Percentiles rank a stretch among this genome's conserved stretches.
Conservation (phyloP, 1,284 basidiomycete species). For the Ustilago loliicola region DNA sequence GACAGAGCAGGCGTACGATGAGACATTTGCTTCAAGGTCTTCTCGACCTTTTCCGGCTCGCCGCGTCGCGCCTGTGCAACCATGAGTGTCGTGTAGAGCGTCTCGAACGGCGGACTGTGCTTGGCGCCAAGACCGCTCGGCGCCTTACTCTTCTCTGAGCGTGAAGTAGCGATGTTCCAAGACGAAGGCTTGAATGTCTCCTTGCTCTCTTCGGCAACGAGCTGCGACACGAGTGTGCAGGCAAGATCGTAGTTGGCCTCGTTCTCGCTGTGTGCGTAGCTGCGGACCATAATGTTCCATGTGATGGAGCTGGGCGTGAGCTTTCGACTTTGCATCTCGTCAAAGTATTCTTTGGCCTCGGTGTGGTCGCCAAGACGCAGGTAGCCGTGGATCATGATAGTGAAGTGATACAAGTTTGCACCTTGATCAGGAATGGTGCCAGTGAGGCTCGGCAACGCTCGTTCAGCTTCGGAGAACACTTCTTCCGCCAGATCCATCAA, state of each 20-base stretch:
- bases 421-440: conserved; percentile 43
- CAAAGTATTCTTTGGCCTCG: conserved; percentile 79
- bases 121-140: conserved; percentile 8
- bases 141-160: background rate
- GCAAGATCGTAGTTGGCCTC: conserved; percentile 56
- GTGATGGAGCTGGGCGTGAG: conserved; percentile 81
- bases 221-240: conserved; percentile 49
- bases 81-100: conserved; percentile 79
- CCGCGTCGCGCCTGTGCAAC: conserved; percentile 74
- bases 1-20: conserved; percentile 75
- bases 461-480: conserved; percentile 74
- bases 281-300: conserved; percentile 76
- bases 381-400: conserved; percentile 86
- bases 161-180: conserved; percentile 11
- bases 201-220: conserved; percentile 35
- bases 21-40: conserved; percentile 76
- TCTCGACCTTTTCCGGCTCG: conserved; percentile 76
- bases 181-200: conserved; percentile 18
- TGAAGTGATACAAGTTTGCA: conserved; percentile 77
- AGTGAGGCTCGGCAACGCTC: conserved; percentile 22
- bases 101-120: conserved; percentile 44
- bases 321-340: conserved; percentile 80
- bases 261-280: conserved; percentile 55
- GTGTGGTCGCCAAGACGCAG: conserved; percentile 76
- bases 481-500: conserved; percentile 78